Conservation (phyloP, 1,139 yeast genomes). For the Lodderomyces orthopsilosis region DNA sequence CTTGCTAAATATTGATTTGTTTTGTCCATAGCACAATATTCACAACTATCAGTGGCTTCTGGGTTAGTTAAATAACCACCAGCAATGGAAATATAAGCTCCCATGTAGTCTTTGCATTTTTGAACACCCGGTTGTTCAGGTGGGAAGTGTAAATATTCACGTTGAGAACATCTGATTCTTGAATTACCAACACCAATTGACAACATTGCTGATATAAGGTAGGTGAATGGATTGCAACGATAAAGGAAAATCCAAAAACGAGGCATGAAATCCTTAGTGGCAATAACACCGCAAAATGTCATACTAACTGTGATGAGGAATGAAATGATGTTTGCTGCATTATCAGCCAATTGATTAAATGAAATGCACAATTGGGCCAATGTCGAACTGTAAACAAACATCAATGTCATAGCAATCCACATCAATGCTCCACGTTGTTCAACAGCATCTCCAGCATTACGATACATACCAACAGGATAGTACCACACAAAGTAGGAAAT, state of each 20-base stretch:
- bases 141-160: slow-evolving; percentile 24
- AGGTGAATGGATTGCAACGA: slow-evolving; percentile 57
- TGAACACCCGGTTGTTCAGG: slow-evolving; percentile 45
- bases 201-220: slow-evolving; percentile 38
- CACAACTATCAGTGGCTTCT: slow-evolving; percentile 41
- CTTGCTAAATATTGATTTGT: slow-evolving; percentile 51
- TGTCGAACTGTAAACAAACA: slow-evolving; percentile 34
- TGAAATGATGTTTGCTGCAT: slow-evolving; percentile 35
- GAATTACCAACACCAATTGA: slow-evolving; percentile 37
- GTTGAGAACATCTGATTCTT: slow-evolving; percentile 22
- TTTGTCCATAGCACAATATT: slow-evolving; percentile 46
- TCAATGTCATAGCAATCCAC: slow-evolving; percentile 43
- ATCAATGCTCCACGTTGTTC: slow-evolving; percentile 40
- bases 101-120: slow-evolving; percentile 56
- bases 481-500: slow-evolving; percentile 71
- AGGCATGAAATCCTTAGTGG: slow-evolving; percentile 25
- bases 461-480: slow-evolving; percentile 65
- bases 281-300: slow-evolving; percentile 36
- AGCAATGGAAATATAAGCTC: slow-evolving; percentile 36
- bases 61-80: slow-evolving; percentile 54
- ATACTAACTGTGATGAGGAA: slow-evolving; percentile 29
- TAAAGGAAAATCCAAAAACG: slow-evolving; percentile 40
- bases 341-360: slow-evolving; percentile 36
- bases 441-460: slow-evolving; percentile 44
- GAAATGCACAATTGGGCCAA: slow-evolving; percentile 40